Evolutionary conservation across 345 rosid species (phyloP), one percentile per base, ranked within the genome.

Genomic region (Odontarrhena argentea): DNA sequence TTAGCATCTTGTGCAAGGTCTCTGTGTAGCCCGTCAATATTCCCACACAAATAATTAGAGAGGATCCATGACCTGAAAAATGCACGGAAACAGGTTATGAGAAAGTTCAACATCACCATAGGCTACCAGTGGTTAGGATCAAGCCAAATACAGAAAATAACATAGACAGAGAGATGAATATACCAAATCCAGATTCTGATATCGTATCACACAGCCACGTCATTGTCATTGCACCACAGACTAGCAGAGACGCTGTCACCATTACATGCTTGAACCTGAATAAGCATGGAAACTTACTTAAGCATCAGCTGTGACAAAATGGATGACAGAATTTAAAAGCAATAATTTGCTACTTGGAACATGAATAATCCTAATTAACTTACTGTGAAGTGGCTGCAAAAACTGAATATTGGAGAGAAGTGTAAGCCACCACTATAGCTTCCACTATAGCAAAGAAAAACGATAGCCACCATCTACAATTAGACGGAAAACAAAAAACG

Each of bases 141-240:
- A 68, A 36, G 22, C 46, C 18, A 47, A 49, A 34, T 12, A 30
- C 47, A 67, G 34, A 44, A 13, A 34, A n/a, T 3, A 9, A 55
- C 51, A 36, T 11, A 41, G 28, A 60, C 34, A 54, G 10, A 43
- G 32, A 37, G 9, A 18, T 44, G 69, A 54, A 5, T 51, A 38
- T 87, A 93, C 98, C 98, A 77, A 93, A 90, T 76, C 97, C 98
- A 47, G 98, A 90, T 68, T 93, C 97, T 49, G 97, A 77, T 73
- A 93, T 85, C 0, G 96, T 93, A 75, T 93, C 97, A 71, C 94
- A 86, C 57, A 93, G 87, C 98, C 98, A 93, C 9, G 97, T 86
- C 84, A 82, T 81, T 22, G 92, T 81, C 97, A 90, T 90, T 55
- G 98, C 98, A 74, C 97, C 97, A 58, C 87, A 93, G 58, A 88